A percentile compares a stretch with the other conserved stretches of the same genome.
Conservation (phyloP, 2,329 filamentous ascomycete genomes). For the Penicillium brasilianum region DNA sequence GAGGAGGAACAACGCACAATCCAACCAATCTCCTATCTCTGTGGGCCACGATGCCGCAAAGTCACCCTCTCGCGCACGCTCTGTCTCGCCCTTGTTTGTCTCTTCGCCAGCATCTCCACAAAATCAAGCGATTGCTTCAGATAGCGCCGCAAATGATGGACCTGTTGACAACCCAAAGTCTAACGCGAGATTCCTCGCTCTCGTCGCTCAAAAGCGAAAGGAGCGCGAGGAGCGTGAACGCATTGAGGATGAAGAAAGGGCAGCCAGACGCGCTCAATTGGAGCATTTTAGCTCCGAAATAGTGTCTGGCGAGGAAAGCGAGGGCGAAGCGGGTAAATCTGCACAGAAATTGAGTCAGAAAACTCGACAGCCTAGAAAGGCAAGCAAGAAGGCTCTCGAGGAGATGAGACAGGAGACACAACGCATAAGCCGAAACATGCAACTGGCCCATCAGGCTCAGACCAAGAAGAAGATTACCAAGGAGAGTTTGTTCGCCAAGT, state of each 20-base stretch:
- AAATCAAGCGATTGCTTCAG: slow-evolving; percentile 20
- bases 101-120: slow-evolving; percentile 37
- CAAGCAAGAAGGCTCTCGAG: slow-evolving; percentile 91
- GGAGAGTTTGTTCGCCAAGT: slow-evolving; percentile 78
- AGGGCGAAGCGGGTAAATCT: slow-evolving; percentile 66
- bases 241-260: slow-evolving; percentile 51
- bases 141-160: slow-evolving; percentile 30
- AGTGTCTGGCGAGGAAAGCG: slow-evolving; percentile 58
- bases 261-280: slow-evolving; percentile 39
- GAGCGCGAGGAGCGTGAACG: slow-evolving; percentile 72
- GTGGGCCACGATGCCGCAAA: slow-evolving; percentile 35
- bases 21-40: slow-evolving; percentile 32
- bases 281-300: slow-evolving; percentile 47
- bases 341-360: slow-evolving; percentile 71
- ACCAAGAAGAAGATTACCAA: slow-evolving; percentile 92
- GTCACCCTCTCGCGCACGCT: slow-evolving; percentile 34
- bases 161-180: slow-evolving; percentile 38
- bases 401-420: slow-evolving; percentile 97
- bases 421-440: slow-evolving; percentile 85
- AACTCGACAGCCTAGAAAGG: slow-evolving; percentile 73
- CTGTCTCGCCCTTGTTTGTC: slow-evolving; percentile 53
- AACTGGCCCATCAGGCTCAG: slow-evolving; percentile 85
- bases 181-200: slow-evolving; percentile 69
- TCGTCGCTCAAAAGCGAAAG: slow-evolving; percentile 74
- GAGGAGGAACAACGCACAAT: slow-evolving; percentile 36